Evolutionary conservation across 305 asterid species (phyloP).

Genomic region (Solanum hybrid): DNA sequence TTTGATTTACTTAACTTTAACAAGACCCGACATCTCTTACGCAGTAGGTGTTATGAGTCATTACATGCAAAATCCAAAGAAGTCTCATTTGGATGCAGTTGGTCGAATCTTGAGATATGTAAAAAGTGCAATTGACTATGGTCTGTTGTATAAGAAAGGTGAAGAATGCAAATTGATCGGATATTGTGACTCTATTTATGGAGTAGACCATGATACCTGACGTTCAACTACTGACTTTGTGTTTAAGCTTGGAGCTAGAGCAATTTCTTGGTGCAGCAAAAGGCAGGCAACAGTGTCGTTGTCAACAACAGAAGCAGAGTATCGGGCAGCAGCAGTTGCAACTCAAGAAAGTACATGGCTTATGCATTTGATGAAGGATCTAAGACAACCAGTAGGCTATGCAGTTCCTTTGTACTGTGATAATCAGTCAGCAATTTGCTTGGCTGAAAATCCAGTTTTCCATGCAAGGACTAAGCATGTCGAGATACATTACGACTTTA

Average conservation of each 20-base stretch:
- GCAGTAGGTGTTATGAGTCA: neutral
- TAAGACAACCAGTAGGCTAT: neutral
- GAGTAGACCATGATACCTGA: neutral
- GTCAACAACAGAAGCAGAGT: neutral
- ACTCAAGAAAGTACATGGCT: neutral
- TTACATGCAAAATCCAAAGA: neutral
- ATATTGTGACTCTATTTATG: neutral
- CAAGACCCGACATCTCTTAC: neutral
- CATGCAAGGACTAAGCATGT: neutral
- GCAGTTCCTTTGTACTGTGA: neutral
- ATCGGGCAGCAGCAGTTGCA: neutral
- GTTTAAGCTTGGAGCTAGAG: neutral
- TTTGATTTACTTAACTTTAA: neutral
- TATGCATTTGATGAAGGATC: neutral
- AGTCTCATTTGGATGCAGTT: neutral
- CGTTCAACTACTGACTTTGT: neutral
- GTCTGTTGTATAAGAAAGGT: neutral
- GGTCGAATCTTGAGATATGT: neutral
- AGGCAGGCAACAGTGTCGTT: rapidly evolving
- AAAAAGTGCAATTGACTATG: neutral
- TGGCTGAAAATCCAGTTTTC: neutral
- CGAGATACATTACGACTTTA: neutral
- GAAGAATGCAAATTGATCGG: neutral
- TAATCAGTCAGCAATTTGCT: neutral
- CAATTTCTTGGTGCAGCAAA: neutral